Evolutionary conservation across 2,329 filamentous ascomycete species (phyloP).

Genomic region (Aspergillus neoniger): DNA sequence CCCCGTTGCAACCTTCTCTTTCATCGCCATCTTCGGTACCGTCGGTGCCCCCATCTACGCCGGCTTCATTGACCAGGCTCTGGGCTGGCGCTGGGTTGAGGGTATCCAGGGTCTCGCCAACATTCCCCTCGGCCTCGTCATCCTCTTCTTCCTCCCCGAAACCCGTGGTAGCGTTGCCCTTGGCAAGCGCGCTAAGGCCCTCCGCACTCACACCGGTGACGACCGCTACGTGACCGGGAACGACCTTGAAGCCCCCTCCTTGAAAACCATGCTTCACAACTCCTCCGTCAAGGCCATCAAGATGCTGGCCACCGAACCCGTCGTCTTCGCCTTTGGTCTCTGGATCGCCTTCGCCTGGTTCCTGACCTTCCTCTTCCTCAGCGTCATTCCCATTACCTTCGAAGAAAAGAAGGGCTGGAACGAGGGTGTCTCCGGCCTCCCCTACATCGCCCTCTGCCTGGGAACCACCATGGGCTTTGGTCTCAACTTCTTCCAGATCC

Average conservation of each 20-base stretch:
- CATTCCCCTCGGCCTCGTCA: conserved; percentile 50
- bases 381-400: conserved; percentile 54
- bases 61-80: conserved; percentile 55
- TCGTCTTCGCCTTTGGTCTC: conserved; percentile 53
- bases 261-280: conserved; percentile 44
- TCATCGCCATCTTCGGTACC: conserved; percentile 54
- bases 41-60: conserved; percentile 57
- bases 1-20: conserved; percentile 53
- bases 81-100: conserved; percentile 58
- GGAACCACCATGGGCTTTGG: conserved; percentile 53
- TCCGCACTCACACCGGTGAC: conserved; percentile 52
- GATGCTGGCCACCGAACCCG: conserved; percentile 53
- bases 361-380: conserved; percentile 57
- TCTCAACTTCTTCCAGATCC: conserved; percentile 54
- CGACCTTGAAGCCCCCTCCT: conserved; percentile 53
- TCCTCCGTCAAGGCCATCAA: conserved; percentile 56
- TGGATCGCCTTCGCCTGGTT: conserved; percentile 59
- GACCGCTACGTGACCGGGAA: conserved; percentile 54
- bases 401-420: conserved; percentile 55
- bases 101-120: conserved; percentile 56
- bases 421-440: conserved; percentile 53
- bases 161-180: conserved; percentile 53
- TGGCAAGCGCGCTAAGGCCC: conserved; percentile 51
- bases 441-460: conserved; percentile 55
- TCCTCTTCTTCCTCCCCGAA: conserved; percentile 49